Evolutionary conservation across 768 basidiomycete species (phyloP).

Genomic region (Pholiota molesta): DNA sequence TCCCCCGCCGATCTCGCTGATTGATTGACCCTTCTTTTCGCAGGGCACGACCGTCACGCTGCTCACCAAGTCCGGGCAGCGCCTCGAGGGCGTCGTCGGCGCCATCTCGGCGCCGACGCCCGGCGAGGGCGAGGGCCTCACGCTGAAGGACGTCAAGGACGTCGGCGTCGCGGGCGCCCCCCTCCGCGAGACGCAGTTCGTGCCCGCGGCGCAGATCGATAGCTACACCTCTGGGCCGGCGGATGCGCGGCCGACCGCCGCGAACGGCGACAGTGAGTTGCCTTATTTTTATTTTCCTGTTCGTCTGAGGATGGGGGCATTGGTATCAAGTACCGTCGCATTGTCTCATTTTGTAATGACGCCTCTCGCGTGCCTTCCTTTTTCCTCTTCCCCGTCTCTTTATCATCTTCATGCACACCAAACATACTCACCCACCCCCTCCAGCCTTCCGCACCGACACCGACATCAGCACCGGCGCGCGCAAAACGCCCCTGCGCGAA

Average conservation of each 20-base stretch:
- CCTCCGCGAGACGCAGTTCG: conserved; percentile 69
- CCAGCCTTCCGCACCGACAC: conserved; percentile 82
- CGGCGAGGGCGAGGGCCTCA: conserved; percentile 74
- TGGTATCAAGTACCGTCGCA: too few species aligned
- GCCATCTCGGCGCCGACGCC: conserved; percentile 21
- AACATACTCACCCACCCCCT: conserved; percentile 8
- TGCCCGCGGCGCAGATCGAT: conserved; percentile 75
- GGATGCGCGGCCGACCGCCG: conserved; percentile 65
- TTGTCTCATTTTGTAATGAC: too few species aligned
- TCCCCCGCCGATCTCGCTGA: not conserved
- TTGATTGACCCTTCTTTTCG: conserved; percentile 1
- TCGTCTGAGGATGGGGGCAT: not conserved
- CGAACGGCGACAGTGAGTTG: conserved; percentile 75
- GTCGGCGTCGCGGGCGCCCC: conserved; percentile 66
- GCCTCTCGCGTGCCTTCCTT: too few species aligned
- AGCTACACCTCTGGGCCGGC: conserved; percentile 75
- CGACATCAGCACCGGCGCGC: conserved; percentile 68
- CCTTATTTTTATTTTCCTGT: not conserved
- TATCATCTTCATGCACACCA: not conserved
- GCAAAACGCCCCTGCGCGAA: conserved; percentile 45
- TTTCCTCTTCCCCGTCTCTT: too few species aligned
- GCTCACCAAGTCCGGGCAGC: conserved; percentile 66
- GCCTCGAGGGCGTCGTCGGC: conserved; percentile 72
- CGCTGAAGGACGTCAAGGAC: conserved; percentile 79
- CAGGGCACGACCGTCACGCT: conserved; percentile 85